These are phyloP conservation scores for Thielaviopsis euricoi DNA, from an alignment of 2,329 filamentous ascomycete species.

Conservation along the genomic window DNA sequence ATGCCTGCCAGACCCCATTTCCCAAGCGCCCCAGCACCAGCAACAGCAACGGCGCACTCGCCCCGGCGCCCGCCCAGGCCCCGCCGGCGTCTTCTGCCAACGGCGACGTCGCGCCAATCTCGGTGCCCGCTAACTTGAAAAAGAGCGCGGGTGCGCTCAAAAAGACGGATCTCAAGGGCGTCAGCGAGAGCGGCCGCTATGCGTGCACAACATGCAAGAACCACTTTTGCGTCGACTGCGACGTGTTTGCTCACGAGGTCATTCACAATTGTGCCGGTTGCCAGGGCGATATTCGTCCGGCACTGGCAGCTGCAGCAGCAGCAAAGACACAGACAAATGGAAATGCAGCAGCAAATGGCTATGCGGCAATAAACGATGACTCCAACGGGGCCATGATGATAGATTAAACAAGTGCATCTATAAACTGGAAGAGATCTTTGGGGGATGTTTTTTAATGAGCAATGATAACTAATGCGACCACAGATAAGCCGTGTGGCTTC, in stretches of 20 bases:
- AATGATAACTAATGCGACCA: not conserved
- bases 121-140: not conserved
- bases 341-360: not conserved
- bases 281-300: constrained; percentile 33
- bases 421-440: not conserved
- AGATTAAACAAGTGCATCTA: constrained; percentile 16
- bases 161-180: constrained; percentile 33
- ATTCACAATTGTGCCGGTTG: constrained; percentile 95
- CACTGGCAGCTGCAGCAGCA: constrained; percentile 12
- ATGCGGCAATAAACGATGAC: constrained; percentile 15
- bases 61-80: not conserved
- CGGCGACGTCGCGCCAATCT: not conserved
- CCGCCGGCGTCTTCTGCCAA: not conserved
- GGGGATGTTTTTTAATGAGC: not conserved
- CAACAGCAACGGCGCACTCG: constrained; percentile 9
- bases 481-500: not conserved
- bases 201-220: constrained; percentile 72
- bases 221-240: constrained; percentile 97
- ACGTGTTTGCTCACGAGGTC: constrained; percentile 85
- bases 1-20: constrained; percentile 61
- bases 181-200: constrained; percentile 77
- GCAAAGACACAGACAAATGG: constrained; percentile 18
- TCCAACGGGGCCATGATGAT: constrained; percentile 29
- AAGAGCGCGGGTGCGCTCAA: constrained; percentile 1
- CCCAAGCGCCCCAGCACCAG: constrained; percentile 28